Evolutionary conservation across 805 yeast species (phyloP), one percentile per base, ranked within the genome.

Genomic region (Sungouiozyma ichnusensis): DNA sequence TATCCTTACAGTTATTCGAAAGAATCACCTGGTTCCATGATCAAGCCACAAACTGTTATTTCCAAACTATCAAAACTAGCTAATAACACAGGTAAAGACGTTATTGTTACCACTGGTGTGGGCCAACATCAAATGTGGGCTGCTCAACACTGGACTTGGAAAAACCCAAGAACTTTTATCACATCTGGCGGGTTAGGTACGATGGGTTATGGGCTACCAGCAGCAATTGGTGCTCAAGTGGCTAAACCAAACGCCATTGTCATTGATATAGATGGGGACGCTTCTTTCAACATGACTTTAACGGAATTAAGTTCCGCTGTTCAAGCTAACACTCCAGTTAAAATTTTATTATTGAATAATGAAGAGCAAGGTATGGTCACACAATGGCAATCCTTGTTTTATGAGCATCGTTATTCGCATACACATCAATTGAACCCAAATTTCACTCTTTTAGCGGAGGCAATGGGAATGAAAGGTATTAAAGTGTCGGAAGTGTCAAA

Each of bases 91-190:
- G 57, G 55, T n/a, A 84, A 77, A 58, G 88, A 84, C 53, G 87
- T 85, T 45, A 77, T 88, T 54, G 81, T 90, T 54, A 83, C 97
- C 41, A 92, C 98, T 32, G 98, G 98, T 73, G 97, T 92, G 41
- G 98, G 98, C 47, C 98, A 92, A 73, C 98, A 90, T 74, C 98
- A 90, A 72, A 90, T 90, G 98, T 90, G 98, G 98, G 94, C 97
- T 33, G 97, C 97, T 20, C 98, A 92, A 70, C 88, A 87, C 66
- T 88, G 84, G 78, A 77, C 87, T 40, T 90, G 97, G 95, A 81
- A 79, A 47, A 68, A 75, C 48, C 98, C 98, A 55, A 79, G 97
- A 65, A 74, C 94, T 39, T 81, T 92, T 70, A 83, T 90, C 63
- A 87, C 97, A n/a, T 86, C 96, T 39, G 98, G 98, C 68, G 98